These are phyloP conservation scores for Gonium pectorale DNA, from an alignment of 139 green algal species.

Conservation along the genomic window DNA sequence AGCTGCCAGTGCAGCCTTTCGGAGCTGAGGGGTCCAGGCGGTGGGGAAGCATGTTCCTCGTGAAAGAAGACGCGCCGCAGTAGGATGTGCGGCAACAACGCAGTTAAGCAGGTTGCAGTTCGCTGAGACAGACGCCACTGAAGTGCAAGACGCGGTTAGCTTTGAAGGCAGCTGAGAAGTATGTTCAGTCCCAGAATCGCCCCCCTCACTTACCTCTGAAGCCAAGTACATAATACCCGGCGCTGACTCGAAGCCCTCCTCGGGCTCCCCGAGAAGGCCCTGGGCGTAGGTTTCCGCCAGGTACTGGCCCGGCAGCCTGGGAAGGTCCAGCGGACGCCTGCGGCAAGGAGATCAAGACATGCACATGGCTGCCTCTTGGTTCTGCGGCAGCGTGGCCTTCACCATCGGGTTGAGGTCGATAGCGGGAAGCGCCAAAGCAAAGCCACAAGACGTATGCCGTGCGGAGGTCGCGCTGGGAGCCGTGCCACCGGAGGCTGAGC, in stretches of 20 bases:
- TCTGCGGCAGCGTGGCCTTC: no score
- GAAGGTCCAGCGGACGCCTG: conserved; percentile 58
- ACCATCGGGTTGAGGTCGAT: background rate
- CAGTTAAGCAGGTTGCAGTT: no score
- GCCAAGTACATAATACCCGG: conserved; percentile 57
- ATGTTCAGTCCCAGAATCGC: no score
- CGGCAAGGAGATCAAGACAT: background rate
- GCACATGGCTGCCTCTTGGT: background rate
- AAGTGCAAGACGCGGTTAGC: no score
- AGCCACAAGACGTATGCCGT: background rate
- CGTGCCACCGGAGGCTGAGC: no score
- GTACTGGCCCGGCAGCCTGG: conserved; percentile 50
- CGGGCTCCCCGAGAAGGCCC: conserved; percentile 38
- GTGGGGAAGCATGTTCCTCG: no score
- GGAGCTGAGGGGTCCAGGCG: conserved; percentile 6
- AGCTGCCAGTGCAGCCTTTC: background rate
- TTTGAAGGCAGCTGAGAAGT: no score
- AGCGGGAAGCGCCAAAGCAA: background rate
- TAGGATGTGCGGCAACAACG: no score
- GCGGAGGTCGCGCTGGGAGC: background rate
- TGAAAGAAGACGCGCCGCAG: no score
- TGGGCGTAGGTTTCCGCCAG: conserved; percentile 54
- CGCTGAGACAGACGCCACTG: no score
- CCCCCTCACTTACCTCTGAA: conserved; percentile 33
- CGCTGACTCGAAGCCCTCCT: conserved; percentile 46